Base-by-base conservation (phyloP, 2,329 filamentous ascomycete genomes). In the Aspergillus ustus region DNA sequence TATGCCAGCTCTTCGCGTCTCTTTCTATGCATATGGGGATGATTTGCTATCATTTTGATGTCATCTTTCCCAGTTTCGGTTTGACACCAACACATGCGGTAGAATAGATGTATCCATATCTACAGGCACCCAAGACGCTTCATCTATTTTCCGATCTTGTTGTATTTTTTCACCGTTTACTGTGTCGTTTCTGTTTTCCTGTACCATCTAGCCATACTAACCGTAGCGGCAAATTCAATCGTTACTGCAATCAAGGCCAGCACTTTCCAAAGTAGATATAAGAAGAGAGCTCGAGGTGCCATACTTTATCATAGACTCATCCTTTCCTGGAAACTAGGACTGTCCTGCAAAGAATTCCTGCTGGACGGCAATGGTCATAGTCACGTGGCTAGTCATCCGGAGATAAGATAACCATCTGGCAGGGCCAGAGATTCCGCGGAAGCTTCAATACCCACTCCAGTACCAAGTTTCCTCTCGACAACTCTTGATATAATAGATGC, bases 51-150 rank as follows among this genome's bases (percentile, higher is more conserved):
- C 60, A 60, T 64, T 63, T 44, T 51, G 45, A 65, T 63, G 40
- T 54, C 55, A 59, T 66, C 52, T 52, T 60, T 57, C 51, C 61
- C 62, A 37, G 59, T 54, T 63, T 66, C 62, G 43, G 59, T 54
- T 63, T 66, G 58, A 46, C 59, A 64, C 63, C 58, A 68, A 57
- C 63, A 63, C 63, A 66, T 59, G 65, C 67, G 66, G 71, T 70
- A 70, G 67, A 73, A 70, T 75, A 74, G 73, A 75, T 75, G 71
- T 74, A 75, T 63, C 64, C 70, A 73, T 75, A 75, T 37, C 60
- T 64, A 60, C 61, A 66, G 51, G 57, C 62, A 66, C 57, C 54
- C 31, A 62, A 59, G 25, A 53, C 61, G 46, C 57, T 48, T 60
- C 29, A 37, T 56, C 22, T 62, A 13, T 61, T 34, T 54, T 31